Percentiles rank a stretch among this genome's conserved stretches.
Conservation (phyloP, 2,329 filamentous ascomycete genomes). For the Cryphonectria japonica region DNA sequence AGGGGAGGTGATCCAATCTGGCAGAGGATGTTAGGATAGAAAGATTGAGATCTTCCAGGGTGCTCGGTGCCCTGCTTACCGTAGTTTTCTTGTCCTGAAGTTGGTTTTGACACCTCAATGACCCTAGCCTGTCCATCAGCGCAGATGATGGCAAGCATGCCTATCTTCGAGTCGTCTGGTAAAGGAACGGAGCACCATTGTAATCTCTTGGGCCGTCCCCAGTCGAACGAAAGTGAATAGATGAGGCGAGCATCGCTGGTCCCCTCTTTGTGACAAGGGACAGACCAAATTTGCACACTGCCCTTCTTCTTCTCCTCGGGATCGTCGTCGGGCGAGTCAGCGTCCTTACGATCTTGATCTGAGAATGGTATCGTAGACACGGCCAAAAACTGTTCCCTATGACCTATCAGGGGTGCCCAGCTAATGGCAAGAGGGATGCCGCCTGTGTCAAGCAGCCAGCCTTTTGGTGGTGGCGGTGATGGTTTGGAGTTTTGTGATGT, state of each 20-base stretch:
- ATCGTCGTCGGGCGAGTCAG: slow-evolving; percentile 18
- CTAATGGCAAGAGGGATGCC: slow-evolving; percentile 57
- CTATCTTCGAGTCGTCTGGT: slow-evolving; percentile 36
- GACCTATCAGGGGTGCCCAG: slow-evolving; percentile 51
- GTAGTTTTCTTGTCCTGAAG: slow-evolving; percentile 40
- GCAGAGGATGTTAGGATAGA: slow-evolving; percentile 32
- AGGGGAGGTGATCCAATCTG: slow-evolving; percentile 51
- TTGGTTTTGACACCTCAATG: slow-evolving; percentile 44
- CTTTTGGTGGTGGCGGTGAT: slow-evolving; percentile 33
- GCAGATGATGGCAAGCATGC: slow-evolving; percentile 54
- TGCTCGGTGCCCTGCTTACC: slow-evolving; percentile 41
- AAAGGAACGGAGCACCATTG: slow-evolving; percentile 57
- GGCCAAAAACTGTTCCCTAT: slow-evolving; percentile 53
- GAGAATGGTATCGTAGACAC: slow-evolving; percentile 54
- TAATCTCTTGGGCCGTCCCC: slow-evolving; percentile 54
- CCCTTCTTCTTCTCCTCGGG: slow-evolving; percentile 21
- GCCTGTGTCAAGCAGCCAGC: slow-evolving; percentile 59
- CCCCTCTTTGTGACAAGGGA: slow-evolving; percentile 22
- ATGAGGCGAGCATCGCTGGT: slow-evolving; percentile 17
- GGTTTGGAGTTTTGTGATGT: slow-evolving; percentile 30
- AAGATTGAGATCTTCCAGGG: background rate
- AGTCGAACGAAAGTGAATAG: slow-evolving; percentile 46
- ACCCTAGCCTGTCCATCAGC: slow-evolving; percentile 56
- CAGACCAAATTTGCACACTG: slow-evolving; percentile 29
- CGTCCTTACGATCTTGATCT: slow-evolving; percentile 46